Base-by-base conservation (phyloP, 495 filamentous ascomycete species). In the Monascus purpureus region DNA sequence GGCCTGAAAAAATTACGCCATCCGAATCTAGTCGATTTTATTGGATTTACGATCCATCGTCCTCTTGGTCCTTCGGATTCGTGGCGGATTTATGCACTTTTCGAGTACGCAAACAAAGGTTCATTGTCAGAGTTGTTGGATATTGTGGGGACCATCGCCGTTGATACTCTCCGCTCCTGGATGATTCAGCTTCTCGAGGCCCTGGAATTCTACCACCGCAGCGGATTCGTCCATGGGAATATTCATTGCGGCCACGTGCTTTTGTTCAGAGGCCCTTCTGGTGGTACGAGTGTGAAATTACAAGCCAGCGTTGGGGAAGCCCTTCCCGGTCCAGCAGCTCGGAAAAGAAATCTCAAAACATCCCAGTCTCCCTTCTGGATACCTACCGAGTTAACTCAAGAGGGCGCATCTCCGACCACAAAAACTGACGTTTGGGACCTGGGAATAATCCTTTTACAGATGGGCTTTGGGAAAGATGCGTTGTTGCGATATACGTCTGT, bases 351-450 rank as follows among this genome's bases (percentile, higher is more conserved):
- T 11, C 50, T 73, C 12, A 61, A 70, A 17, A 61, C 72, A 5
- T 75, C 76, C 8, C 77, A 76, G 44, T 85, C 86, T 3, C 70
- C 76, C 6, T 79, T 79, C 41, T 96, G 88, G 88, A 48, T 77
- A 16, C 75, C 88, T 4, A 80, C 86, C 11, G 88, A 96, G 51
- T 55, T 81, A 23, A 69, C 77, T 1, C 68, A 73, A 26, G 63
- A 63, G 15, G 61, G 64, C 28, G 57, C 68, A 1, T 61, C 70
- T 26, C 67, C 66, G 16, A 80, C 75, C 7, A 75, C 77, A 42
- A 93, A 92, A 50, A 81, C 84, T 0, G 92, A 96, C 52, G 71
- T 97, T 9, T 97, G 90, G 90, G 78, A 93, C 41, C 70, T 96
- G 40, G 90, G 90, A 3, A 70, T 94, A 24, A 67, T 93, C 13